Evolutionary conservation across 2,329 filamentous ascomycete genomes (phyloP).

Genomic region (Hirsutella thompsonii): DNA sequence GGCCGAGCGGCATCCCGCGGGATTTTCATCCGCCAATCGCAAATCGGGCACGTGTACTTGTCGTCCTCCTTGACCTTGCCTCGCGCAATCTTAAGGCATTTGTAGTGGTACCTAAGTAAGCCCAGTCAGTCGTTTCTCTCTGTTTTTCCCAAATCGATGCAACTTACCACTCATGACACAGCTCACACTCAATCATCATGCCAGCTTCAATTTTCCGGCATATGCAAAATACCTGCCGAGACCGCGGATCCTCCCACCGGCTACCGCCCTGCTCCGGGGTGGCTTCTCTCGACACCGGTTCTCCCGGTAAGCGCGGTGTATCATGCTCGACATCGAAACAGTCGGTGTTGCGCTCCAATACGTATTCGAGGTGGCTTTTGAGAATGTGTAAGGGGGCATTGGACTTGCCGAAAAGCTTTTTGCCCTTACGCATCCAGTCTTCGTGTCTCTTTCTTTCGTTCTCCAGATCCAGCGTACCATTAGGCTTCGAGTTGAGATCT

Average conservation of each 20-base stretch:
- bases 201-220: slow-evolving; percentile 87
- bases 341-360: slow-evolving; percentile 74
- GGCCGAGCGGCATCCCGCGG: slow-evolving; percentile 90
- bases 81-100: slow-evolving; percentile 92
- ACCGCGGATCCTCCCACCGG: slow-evolving; percentile 48
- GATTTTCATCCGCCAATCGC: slow-evolving; percentile 94
- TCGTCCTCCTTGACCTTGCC: slow-evolving; percentile 98
- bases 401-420: slow-evolving; percentile 95
- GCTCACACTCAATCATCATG: slow-evolving; percentile 99
- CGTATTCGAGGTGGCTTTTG: slow-evolving; percentile 86
- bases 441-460: slow-evolving; percentile 91
- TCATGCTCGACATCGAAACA: slow-evolving; percentile 83
- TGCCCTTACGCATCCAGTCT: slow-evolving; percentile 97
- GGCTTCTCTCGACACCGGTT: slow-evolving; percentile 79
- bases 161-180: slow-evolving; percentile 93
- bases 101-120: slow-evolving; percentile 73
- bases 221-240: slow-evolving; percentile 86
- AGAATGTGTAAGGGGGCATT: slow-evolving; percentile 95
- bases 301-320: slow-evolving; percentile 77
- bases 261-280: slow-evolving; percentile 38
- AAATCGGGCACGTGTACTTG: slow-evolving; percentile 96
- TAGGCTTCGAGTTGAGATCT: slow-evolving; percentile 84
- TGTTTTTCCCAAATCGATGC: no score
- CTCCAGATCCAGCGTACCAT: slow-evolving; percentile 82
- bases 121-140: no score